Base-by-base conservation (phyloP, 1,284 basidiomycete species). In the Ceratobasidium sp. region DNA sequence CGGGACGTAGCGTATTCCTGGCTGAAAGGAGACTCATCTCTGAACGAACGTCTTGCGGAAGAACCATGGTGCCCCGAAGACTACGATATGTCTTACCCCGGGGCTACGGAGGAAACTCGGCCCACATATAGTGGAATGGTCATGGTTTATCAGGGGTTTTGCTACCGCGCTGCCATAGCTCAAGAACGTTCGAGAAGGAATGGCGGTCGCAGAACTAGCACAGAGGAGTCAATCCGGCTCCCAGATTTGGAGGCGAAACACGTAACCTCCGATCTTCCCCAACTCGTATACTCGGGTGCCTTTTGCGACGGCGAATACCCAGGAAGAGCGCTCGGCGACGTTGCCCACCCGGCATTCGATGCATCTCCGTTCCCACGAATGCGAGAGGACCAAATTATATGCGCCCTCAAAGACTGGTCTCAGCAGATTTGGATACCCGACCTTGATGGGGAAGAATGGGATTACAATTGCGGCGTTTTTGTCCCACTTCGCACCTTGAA, bases 281-380 rank as follows among this genome's bases (percentile, higher is more conserved):
- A 7, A 1, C 39, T 19, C 14, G 6, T 24, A 29, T 7, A 27
- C 31, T 34, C 61, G 9, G 56, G 56, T 31, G 41, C n/a, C 6
- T 46, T 37, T 39, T 13, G 34, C 22, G 22, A 56, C 22, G 27
- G 34, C 24, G 54, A 59, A 19, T 58, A 34, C 48, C 68, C 68
- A 14, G 68, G 68, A 19, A 19, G 22, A 31, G 16, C 27, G 9
- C 22, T 71, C 7, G 68, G 68, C 19, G 68, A 71, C 27, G 68
- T 71, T 14, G 68, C 68, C 19, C 39, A 71, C 29, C 68, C 68
- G n/a, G 68, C 68, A 7, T 59, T 71, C 34, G 68, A 71, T n/a
- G 54, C 48, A 11, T 71, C 68, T 9, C 56, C 27, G 9, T 71
- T 71, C n/a, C 54, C 54, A 22, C 68, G 34, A 16, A 29, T 71